Evolutionary conservation across 2,329 filamentous ascomycete genomes (phyloP), one percentile per base, ranked within the genome.

Genomic region (Dactylellina drechsleri): DNA sequence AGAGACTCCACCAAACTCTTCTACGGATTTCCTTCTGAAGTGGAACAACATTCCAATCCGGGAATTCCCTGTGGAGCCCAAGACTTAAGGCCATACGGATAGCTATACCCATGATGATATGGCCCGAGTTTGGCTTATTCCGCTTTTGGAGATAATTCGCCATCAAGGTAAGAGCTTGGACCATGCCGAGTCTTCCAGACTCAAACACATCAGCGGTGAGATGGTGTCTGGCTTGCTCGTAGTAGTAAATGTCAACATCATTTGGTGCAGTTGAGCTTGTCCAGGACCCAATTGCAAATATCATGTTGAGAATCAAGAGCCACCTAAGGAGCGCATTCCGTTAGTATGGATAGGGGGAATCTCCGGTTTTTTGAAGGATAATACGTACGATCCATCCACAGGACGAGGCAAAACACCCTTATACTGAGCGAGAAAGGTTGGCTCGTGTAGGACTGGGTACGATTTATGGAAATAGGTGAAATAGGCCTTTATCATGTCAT

Each of bases 21-120:
- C 82, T 79, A 4, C 82, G 79, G 10, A 82, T 82, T 70, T 83
- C 82, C 45, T 81, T 79, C 53, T 81, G 80, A 8, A 82, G 77
- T 4, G 70, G 70, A 12, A 62, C 62, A 1, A 82, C 82, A 36
- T 80, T 79, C 79, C 79, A 81, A 45, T 77, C 80, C 2, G 80
- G 79, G 41, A 83, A 81, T 64, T 86, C 84, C n/a, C 83, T 83
- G 74, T 86, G 84, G 2, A 86, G 80, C 0, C 85, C 84, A 3
- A 86, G 78, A 0, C 84, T 84, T 58, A 85, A 83, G 12, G 85
- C 85, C 82, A 86, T 84, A 23, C 85, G 80, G 16, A 83, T 82
- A 0, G 85, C 85, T 16, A 86, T 81, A 0, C 85, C 85, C n/a
- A 85, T 81, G 60, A 85, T 85, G 76, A 85, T 86, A 76, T 84